These are phyloP conservation scores for Didymellaceae sp. DNA, from an alignment of 2,329 filamentous ascomycete species.

Conservation along the genomic window DNA sequence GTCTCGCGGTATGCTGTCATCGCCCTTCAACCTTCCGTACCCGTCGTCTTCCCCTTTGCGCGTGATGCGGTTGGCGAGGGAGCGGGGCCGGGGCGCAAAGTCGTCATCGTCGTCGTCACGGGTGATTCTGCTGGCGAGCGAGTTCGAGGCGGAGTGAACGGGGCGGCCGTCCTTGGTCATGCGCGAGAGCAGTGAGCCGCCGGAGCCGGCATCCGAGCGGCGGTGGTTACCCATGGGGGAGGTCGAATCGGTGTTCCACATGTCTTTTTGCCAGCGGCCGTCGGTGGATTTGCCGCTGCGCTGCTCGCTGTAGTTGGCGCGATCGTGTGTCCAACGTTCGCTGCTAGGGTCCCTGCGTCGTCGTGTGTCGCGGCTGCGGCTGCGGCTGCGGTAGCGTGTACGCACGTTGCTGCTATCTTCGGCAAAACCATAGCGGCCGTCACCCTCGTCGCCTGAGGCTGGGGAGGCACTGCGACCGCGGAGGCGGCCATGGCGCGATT, in stretches of 20 bases:
- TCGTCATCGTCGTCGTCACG: conserved; percentile 27
- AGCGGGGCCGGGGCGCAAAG: conserved; percentile 21
- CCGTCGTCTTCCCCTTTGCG: conserved; percentile 30
- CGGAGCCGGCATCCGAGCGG: conserved; percentile 44
- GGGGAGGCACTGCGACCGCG: conserved; percentile 68
- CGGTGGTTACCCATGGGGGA: conserved; percentile 53
- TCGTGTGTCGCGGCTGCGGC: conserved; percentile 45
- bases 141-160: too few relatives aligned
- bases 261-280: conserved; percentile 38
- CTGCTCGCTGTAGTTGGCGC: conserved; percentile 34
- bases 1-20: conserved; percentile 34
- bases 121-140: conserved; percentile 41
- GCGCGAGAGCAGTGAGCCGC: conserved; percentile 37
- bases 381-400: conserved; percentile 52
- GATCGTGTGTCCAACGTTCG: conserved; percentile 42
- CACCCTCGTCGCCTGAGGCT: conserved; percentile 52
- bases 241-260: conserved; percentile 40
- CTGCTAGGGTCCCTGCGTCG: conserved; percentile 32
- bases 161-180: conserved; percentile 47
- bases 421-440: conserved; percentile 57
- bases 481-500: conserved; percentile 55
- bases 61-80: conserved; percentile 41
- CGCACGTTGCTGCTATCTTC: conserved; percentile 55
- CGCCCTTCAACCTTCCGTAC: conserved; percentile 42
- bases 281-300: conserved; percentile 16